Percentiles rank a stretch among this genome's conserved stretches.
Evolutionary conservation across 2,329 filamentous ascomycete genomes (phyloP).

Genomic region (Aspergillus sp.): DNA sequence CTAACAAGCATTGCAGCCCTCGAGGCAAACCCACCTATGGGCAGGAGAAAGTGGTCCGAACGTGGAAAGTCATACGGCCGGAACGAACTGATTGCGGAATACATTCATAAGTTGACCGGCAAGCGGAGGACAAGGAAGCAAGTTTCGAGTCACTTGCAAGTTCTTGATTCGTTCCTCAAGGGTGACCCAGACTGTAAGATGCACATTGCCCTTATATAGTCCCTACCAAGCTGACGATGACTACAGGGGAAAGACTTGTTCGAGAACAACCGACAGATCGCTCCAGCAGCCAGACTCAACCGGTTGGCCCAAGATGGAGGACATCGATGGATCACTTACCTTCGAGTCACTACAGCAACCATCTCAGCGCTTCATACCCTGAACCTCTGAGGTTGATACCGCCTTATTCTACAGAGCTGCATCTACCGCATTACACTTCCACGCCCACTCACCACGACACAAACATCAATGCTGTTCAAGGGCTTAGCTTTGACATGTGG

Average conservation of each 20-base stretch:
- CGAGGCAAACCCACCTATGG: conserved; percentile 61
- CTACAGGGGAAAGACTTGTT: conserved; percentile 44
- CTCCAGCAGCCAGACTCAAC: conserved; percentile 37
- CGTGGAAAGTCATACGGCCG: conserved; percentile 61
- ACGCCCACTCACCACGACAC: conserved; percentile 40
- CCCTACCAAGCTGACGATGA: conserved; percentile 17
- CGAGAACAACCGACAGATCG: conserved; percentile 41
- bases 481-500: conserved; percentile 53
- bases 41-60: conserved; percentile 57
- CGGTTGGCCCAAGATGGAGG: conserved; percentile 38
- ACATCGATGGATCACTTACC: conserved; percentile 38
- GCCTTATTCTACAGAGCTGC: conserved; percentile 39
- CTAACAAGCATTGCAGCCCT: conserved; percentile 48
- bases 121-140: conserved; percentile 60
- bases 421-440: conserved; percentile 39
- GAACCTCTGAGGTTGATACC: conserved; percentile 38
- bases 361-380: conserved; percentile 34
- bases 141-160: conserved; percentile 68
- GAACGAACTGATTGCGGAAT: conserved; percentile 65
- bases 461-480: conserved; percentile 35
- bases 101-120: conserved; percentile 60
- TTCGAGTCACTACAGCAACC: conserved; percentile 36
- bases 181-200: conserved; percentile 57
- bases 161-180: conserved; percentile 61
- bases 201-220: not conserved